These are phyloP conservation scores for Melampsora larici-populina DNA, from an alignment of 1,284 basidiomycete genomes.

Conservation along the genomic window DNA sequence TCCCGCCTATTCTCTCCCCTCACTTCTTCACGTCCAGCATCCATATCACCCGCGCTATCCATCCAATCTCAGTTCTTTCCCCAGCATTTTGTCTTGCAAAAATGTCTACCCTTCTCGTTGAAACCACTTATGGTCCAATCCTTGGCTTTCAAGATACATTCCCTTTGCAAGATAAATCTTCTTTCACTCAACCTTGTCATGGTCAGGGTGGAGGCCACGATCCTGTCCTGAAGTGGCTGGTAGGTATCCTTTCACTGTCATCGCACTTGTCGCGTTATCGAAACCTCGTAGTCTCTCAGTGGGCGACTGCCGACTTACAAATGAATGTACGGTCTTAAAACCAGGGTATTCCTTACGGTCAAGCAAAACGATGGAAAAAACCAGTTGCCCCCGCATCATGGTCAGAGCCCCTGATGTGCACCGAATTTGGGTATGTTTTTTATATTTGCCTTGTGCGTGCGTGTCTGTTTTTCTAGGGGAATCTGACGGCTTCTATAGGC, in stretches of 20 bases:
- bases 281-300: not conserved
- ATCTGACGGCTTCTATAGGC: not conserved
- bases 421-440: constrained; percentile 22
- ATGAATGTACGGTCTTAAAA: not conserved
- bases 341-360: constrained; percentile 37
- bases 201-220: not conserved
- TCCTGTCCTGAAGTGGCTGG: constrained; percentile 33
- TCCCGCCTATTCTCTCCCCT: too few relatives aligned
- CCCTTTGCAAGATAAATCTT: not conserved
- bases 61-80: too few relatives aligned
- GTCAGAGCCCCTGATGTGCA: constrained; percentile 18
- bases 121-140: constrained; percentile 31
- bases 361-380: constrained; percentile 35
- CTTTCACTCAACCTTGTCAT: not conserved
- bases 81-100: too few relatives aligned
- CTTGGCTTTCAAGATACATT: constrained; percentile 14
- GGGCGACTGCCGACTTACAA: not conserved
- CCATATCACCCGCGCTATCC: too few relatives aligned
- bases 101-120: constrained; percentile 5
- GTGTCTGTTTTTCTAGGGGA: not conserved
- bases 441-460: not conserved
- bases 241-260: constrained; percentile 2
- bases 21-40: too few relatives aligned
- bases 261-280: not conserved
- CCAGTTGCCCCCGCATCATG: constrained; percentile 14